phyloP scores from a whole-genome alignment of 164 flowering plant species.

The Liriodendron chinense region DNA sequence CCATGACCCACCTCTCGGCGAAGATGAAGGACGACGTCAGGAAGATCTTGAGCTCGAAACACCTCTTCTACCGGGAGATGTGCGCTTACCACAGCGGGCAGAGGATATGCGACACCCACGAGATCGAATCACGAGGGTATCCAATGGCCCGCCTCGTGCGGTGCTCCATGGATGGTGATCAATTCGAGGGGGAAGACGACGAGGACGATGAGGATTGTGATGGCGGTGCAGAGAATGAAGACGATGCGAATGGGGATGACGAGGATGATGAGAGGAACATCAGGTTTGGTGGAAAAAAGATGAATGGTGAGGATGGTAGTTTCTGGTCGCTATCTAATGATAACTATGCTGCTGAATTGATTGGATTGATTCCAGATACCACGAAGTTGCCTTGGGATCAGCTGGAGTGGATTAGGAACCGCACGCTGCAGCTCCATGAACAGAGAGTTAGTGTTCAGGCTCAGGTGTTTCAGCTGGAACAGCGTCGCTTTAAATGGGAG shows the following conservation, averaged over 20 bases:
- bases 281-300: slow-evolving; percentile 13
- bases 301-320: slow-evolving; percentile 16
- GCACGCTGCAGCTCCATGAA: slow-evolving; percentile 35
- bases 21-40: slow-evolving; percentile 58
- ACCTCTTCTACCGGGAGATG: slow-evolving; percentile 65
- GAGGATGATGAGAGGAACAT: slow-evolving; percentile 19
- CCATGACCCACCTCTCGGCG: slow-evolving; percentile 47
- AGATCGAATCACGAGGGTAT: slow-evolving; percentile 38
- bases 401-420: slow-evolving; percentile 40
- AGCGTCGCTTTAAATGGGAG: slow-evolving; percentile 49
- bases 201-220: slow-evolving; percentile 27
- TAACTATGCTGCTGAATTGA: slow-evolving; percentile 29
- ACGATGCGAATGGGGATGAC: slow-evolving; percentile 23
- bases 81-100: slow-evolving; percentile 69
- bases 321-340: slow-evolving; percentile 17
- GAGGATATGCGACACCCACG: slow-evolving; percentile 36
- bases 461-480: slow-evolving; percentile 50
- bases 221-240: slow-evolving; percentile 25
- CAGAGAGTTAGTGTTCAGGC: slow-evolving; percentile 36
- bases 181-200: slow-evolving; percentile 29
- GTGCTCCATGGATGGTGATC: slow-evolving; percentile 26
- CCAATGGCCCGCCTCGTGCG: slow-evolving; percentile 20
- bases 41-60: slow-evolving; percentile 66
- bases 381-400: slow-evolving; percentile 24
- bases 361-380: slow-evolving; percentile 31